Base-by-base conservation (phyloP, 768 basidiomycete genomes). In the Lactifluus subvellereus region DNA sequence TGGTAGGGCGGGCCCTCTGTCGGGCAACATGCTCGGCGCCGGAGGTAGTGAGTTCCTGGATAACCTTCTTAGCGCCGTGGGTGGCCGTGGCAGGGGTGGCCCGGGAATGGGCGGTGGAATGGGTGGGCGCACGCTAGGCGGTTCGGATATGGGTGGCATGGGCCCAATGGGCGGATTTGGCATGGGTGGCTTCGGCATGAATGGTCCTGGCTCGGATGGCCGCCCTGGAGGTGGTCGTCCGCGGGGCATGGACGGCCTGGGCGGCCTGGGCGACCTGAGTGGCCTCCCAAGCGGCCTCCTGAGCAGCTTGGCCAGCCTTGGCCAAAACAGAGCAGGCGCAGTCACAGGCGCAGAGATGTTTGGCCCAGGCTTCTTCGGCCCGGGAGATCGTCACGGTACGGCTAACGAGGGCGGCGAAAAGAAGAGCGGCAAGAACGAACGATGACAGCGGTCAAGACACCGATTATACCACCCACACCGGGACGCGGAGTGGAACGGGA, bases 401-500 rank as follows among this genome's bases (percentile, higher is more conserved):
- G 42, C 8, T 11, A 9, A 13, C 22, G 37, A 37, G 38, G 14
- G 30, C 14, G 27, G 27, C 27, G 27, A 27, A 27, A 27, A 27
- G 27, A 20, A 20, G 4, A 37, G 54, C 18, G 40, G 6, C 9
- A 56, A 35, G 47, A 35, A 30, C 27, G 57, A 27, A 27, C 27
- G 27, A 27, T 27, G 27, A 16, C 14, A 20, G 10, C 8, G 1
- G 18, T 16, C 42, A 33, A 13, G 27, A 55, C 40, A n/a, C 30
- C 14, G 49, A 27, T 6, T 18, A 38, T 18, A 20, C 11, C 3
- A 27, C 56, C n/a, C 52, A 20, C 47, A 49, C 33, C 0, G 57
- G 62, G 11, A 54, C 37, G 3, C 59, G 62, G 62, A 59, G 62
- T 37, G 62, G 62, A 40, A 51, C 14, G 62, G 62, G 38, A 37